A percentile compares a stretch with the other conserved stretches of the same genome.
Evolutionary conservation across 495 filamentous ascomycete species (phyloP).

Genomic region (Daldinia grandis): DNA sequence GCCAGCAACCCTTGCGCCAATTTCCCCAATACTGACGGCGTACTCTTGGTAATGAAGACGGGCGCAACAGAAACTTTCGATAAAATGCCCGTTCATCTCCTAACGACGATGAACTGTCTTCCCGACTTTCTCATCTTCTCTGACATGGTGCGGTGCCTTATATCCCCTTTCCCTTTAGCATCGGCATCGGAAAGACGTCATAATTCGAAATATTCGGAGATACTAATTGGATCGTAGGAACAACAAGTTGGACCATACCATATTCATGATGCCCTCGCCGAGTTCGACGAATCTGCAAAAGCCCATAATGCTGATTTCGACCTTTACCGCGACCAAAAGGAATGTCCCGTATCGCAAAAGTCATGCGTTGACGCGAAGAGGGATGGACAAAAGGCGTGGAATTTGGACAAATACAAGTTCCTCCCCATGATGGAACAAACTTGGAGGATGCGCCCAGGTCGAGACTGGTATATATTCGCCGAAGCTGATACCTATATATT

Average conservation of each 20-base stretch:
- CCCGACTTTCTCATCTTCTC: conserved; percentile 61
- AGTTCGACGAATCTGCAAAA: conserved; percentile 49
- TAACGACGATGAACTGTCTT: conserved; percentile 55
- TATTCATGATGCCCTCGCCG: conserved; percentile 59
- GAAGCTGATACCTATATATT: conserved; percentile 74
- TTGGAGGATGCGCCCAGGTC: conserved; percentile 57
- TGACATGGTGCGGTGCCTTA: conserved; percentile 47
- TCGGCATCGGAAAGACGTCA: not conserved
- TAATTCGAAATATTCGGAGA: not conserved
- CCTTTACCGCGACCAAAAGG: conserved; percentile 55
- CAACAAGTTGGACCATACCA: conserved; percentile 54
- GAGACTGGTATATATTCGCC: conserved; percentile 73
- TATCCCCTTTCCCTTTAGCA: not conserved
- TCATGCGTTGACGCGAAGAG: conserved; percentile 43
- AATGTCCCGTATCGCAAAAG: conserved; percentile 48
- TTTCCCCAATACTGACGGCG: conserved; percentile 43
- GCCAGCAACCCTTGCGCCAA: conserved; percentile 41
- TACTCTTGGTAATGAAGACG: conserved; percentile 57
- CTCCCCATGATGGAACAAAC: conserved; percentile 69
- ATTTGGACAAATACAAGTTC: conserved; percentile 76
- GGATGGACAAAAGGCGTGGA: conserved; percentile 61
- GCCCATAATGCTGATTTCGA: conserved; percentile 55
- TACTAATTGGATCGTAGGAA: conserved; percentile 43
- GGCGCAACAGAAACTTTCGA: conserved; percentile 60
- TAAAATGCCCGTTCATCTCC: conserved; percentile 58